Base-by-base conservation (phyloP, 352 stramenopile species). In the Phytopythium cucurbitacearum region DNA sequence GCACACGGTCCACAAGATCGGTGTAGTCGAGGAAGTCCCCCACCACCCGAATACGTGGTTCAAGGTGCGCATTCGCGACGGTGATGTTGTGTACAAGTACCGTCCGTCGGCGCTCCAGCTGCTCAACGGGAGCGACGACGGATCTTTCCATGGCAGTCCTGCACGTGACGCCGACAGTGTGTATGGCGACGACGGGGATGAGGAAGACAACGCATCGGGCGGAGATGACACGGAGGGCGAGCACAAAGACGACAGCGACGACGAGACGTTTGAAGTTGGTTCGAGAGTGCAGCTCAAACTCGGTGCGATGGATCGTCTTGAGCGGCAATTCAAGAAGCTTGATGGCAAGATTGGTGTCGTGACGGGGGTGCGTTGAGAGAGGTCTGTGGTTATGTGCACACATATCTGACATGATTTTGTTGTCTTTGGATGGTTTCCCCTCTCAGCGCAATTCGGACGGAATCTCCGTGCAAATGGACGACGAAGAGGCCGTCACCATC, bases 31-130 rank as follows among this genome's bases (percentile, higher is more conserved):
- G 51, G 85, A 94, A 37, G 75, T 86, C 0, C 85, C 85, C 37
- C 76, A 80, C 52, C 85, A 94, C 57, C 85, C 85, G 7, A 94
- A 92, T 47, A 94, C 85, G 56, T 94, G 85, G 85, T 91, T 89
- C 55, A 87, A 82, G 55, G 85, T 94, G 56, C 74, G 85, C 5
- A 91, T 94, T 36, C 71, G 74, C 13, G 80, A 92, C 42, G 80
- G 80, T 36, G 81, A 94, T 28, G 82, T 94, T n/a, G 78, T 91
- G 54, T 92, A 92, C 69, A 94, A 91, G 62, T 94, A 93, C 63
- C 73, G 85, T 6, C 76, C 82, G 48, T 94, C 85, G 7, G 85
- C 81, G 15, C 51, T 94, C 28, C 67, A 87, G 51, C 60, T 87
- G 28, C 53, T 91, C 13, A 63, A 69, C 10, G 64, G 55, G n/a